These are phyloP conservation scores for Ophiostoma novo-ulmi DNA, from an alignment of 2,329 filamentous ascomycete genomes.

Conservation along the genomic window DNA sequence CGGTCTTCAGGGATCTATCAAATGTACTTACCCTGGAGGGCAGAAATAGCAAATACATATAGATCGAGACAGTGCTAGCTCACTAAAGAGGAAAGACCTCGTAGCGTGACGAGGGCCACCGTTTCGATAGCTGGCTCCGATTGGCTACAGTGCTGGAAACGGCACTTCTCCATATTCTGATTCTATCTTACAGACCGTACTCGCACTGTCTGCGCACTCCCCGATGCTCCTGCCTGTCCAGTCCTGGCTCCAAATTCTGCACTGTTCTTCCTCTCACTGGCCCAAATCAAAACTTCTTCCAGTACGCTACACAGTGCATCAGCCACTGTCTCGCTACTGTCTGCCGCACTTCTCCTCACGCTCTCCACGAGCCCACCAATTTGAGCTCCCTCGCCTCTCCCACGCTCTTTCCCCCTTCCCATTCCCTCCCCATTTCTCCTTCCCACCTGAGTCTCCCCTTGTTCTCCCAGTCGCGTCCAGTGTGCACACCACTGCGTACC, in stretches of 20 bases:
- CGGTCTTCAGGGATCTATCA: background rate
- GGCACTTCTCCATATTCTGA: background rate
- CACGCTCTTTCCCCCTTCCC: background rate
- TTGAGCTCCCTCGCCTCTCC: slow-evolving; percentile 4
- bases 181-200: background rate
- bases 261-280: background rate
- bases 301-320: background rate
- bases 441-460: background rate
- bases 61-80: background rate
- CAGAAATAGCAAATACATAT: background rate
- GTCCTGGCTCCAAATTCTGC: background rate
- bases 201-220: slow-evolving; percentile 4
- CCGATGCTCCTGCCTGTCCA: background rate
- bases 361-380: background rate
- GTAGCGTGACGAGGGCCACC: background rate
- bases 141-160: slow-evolving; percentile 5
- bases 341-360: slow-evolving; percentile 1
- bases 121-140: background rate
- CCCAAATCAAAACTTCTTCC: background rate
- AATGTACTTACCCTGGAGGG: background rate
- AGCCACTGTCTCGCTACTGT: background rate
- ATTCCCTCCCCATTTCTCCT: background rate
- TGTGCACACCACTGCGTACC: background rate
- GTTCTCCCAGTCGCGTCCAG: background rate
- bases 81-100: background rate